A percentile compares a stretch with the other conserved stretches of the same genome.
Evolutionary conservation across 352 stramenopile genomes (phyloP).

Genomic region (Phytophthora ramorum): DNA sequence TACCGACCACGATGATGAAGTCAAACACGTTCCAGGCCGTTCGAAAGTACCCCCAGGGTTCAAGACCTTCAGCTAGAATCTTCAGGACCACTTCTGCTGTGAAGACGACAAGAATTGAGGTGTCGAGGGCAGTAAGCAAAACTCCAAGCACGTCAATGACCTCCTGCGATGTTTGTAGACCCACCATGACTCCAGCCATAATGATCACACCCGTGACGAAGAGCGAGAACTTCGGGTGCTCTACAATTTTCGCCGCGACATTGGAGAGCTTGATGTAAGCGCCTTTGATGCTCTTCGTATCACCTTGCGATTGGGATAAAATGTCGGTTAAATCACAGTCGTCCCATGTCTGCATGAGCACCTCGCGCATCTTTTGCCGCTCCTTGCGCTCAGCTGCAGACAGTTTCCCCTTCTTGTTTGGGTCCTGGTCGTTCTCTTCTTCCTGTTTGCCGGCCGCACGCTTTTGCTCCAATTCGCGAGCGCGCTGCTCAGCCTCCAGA

Average conservation of each 20-base stretch:
- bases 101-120: conserved; percentile 77
- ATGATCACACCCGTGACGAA: conserved; percentile 88
- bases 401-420: conserved; percentile 44
- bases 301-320: conserved; percentile 52
- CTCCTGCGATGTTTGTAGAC: conserved; percentile 73
- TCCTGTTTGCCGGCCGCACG: conserved; percentile 20
- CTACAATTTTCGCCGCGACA: conserved; percentile 56
- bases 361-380: conserved; percentile 77
- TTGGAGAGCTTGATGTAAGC: conserved; percentile 54
- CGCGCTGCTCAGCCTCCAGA: conserved; percentile 52
- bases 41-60: conserved; percentile 81
- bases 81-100: conserved; percentile 83
- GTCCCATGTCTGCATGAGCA: conserved; percentile 80
- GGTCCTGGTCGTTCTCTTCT: conserved; percentile 1
- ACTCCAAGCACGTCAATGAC: conserved; percentile 56
- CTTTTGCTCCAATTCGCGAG: conserved; percentile 55
- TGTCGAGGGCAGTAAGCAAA: conserved; percentile 61
- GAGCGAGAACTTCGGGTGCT: conserved; percentile 60
- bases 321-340: conserved; percentile 78
- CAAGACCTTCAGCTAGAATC: conserved; percentile 74
- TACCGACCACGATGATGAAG: conserved; percentile 86
- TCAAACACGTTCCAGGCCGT: conserved; percentile 86
- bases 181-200: conserved; percentile 77
- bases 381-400: conserved; percentile 62
- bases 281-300: conserved; percentile 56